Evolutionary conservation across 345 rosid genomes (phyloP), one percentile per base, ranked within the genome.

Genomic region (Populus simonii): DNA sequence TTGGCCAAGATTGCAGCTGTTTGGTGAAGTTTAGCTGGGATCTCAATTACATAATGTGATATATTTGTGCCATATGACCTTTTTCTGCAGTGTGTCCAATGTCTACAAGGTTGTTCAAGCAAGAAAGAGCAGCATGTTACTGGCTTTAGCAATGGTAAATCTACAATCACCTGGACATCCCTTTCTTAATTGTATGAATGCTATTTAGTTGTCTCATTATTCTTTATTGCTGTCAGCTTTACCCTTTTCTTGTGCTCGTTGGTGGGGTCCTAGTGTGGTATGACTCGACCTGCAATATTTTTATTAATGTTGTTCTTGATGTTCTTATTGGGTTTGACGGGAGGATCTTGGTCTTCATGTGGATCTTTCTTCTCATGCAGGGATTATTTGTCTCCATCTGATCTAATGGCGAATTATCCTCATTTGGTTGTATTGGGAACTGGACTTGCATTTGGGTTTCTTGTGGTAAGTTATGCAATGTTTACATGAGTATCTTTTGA

Each of bases 361-460:
- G 59, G 33, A 57, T 80, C 74, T 75, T 51, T 22, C 67, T 74
- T 79, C 22, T 68, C 79, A 10, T 85, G 80, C 86, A 94, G 87
- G 96, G 90, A 90, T 86, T 92, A 87, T 86, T 82, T 85, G 85
- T 93, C 99, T 23, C 97, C 97, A 72, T 89, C 91, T 57, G 94
- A 92, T 84, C 76, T 96, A 59, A 84, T 96, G 79, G 87, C 82
- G 68, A 89, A 85, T 73, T 96, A 96, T 84, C 97, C 98, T 61
- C 99, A 96, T 86, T 83, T 96, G 18, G 91, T 93, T 79, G 82
- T 96, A 23, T 73, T 91, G 53, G 99, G 98, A 85, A 96, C 98
- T 79, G 99, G 99, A 82, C 96, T 96, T 87, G 97, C 99, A 55
- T 96, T 96, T 85, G 99, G 99, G 62, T 96, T 96, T 83, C 91